Evolutionary conservation across 768 basidiomycete species (phyloP).

Genomic region (Psilocybe cubensis): DNA sequence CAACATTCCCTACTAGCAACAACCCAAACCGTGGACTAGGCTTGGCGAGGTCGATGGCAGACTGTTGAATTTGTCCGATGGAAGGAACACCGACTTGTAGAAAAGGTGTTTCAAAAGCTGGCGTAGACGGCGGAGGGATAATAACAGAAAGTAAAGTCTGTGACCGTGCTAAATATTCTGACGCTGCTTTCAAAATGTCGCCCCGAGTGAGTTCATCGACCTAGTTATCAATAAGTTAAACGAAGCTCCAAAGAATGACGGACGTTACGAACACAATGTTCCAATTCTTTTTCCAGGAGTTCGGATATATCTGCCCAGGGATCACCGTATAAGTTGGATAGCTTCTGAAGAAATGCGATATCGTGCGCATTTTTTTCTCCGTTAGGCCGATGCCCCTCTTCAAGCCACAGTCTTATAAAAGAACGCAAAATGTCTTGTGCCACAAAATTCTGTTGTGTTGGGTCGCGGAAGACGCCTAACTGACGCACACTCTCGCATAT

Average conservation of each 20-base stretch:
- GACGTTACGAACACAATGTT: conserved; percentile 17
- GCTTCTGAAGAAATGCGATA: conserved; percentile 49
- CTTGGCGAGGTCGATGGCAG: conserved; percentile 67
- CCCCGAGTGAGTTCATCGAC: conserved; percentile 19
- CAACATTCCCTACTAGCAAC: conserved; percentile 60
- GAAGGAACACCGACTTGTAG: conserved; percentile 57
- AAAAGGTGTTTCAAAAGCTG: conserved; percentile 30
- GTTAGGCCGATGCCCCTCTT: conserved; percentile 25
- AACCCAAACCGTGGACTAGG: conserved; percentile 78
- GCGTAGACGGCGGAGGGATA: conserved; percentile 40
- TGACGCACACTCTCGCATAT: conserved; percentile 58
- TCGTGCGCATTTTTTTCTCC: conserved; percentile 42
- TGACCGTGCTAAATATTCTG: conserved; percentile 54
- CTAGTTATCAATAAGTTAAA: conserved; percentile 13
- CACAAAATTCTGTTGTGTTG: conserved; percentile 34
- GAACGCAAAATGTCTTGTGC: conserved; percentile 41
- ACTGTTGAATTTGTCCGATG: conserved; percentile 55
- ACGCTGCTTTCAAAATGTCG: conserved; percentile 26
- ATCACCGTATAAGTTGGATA: conserved; percentile 37
- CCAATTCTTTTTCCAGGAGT: conserved; percentile 14
- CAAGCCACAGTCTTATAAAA: conserved; percentile 39
- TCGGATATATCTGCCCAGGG: conserved; percentile 29
- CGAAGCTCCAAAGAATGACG: background rate
- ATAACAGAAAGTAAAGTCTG: conserved; percentile 67
- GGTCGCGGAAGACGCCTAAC: conserved; percentile 51